Conservation (phyloP, 1,284 basidiomycete genomes). For the Sphagnurus paluster region DNA sequence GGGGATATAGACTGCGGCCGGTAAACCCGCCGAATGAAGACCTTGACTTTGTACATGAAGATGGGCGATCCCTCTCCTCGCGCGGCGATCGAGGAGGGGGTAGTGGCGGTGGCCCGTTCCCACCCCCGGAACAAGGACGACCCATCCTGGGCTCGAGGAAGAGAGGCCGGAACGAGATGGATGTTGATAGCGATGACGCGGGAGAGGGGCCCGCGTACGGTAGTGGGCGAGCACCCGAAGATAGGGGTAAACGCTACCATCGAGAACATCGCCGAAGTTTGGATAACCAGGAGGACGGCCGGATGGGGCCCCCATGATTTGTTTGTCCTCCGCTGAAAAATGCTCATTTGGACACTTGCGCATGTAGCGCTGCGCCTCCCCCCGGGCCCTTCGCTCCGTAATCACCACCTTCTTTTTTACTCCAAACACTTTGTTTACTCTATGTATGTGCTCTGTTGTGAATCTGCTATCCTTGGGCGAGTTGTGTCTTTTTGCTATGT, state of each 20-base stretch:
- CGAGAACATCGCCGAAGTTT: slow-evolving; percentile 42
- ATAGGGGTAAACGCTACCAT: slow-evolving; percentile 61
- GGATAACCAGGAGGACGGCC: slow-evolving; percentile 43
- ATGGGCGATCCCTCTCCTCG: slow-evolving; percentile 37
- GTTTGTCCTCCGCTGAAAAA: too few relatives aligned
- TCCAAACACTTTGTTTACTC: slow-evolving; percentile 18
- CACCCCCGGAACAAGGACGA: slow-evolving; percentile 31
- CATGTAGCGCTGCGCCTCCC: slow-evolving; percentile 3
- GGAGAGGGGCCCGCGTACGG: slow-evolving; percentile 31
- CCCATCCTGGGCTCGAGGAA: slow-evolving; percentile 46
- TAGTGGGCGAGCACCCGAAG: slow-evolving; percentile 35
- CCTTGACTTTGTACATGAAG: slow-evolving; percentile 49
- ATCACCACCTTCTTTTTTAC: slow-evolving; percentile 11
- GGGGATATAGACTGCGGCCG: slow-evolving; percentile 47
- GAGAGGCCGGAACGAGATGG: slow-evolving; percentile 60
- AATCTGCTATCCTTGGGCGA: slow-evolving; percentile 19
- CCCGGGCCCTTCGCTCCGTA: slow-evolving; percentile 11
- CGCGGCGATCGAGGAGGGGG: slow-evolving; percentile 29
- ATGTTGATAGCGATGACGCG: slow-evolving; percentile 51
- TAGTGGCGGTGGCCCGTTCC: slow-evolving; percentile 30
- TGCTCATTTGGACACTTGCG: slow-evolving; percentile 11
- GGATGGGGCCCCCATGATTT: slow-evolving; percentile 36
- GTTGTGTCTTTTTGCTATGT: slow-evolving; percentile 10
- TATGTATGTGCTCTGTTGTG: slow-evolving; percentile 19
- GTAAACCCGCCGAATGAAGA: slow-evolving; percentile 45